Evolutionary conservation across 2,329 filamentous ascomycete species (phyloP), one percentile per base, ranked within the genome.

Genomic region (Botryotinia narcissicola): DNA sequence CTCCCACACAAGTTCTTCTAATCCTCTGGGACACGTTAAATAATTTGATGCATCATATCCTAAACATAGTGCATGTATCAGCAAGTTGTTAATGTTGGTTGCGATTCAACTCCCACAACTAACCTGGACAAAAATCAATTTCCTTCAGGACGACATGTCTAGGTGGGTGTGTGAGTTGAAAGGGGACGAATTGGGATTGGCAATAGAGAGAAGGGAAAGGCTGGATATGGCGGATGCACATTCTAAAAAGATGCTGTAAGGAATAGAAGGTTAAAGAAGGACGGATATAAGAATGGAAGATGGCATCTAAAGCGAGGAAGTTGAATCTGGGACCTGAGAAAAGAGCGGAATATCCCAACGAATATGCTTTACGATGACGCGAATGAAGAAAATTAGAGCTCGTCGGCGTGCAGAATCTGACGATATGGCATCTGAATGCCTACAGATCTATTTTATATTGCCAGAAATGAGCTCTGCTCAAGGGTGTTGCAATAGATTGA

Each of bases 201-300:
- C 64, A 68, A 20, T 42, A 25, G 8, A 2, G 22, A 9, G 64
- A 68, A 12, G 35, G 9, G n/a, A 68, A 68, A 16, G 64, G 46
- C 3, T 68, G 25, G 35, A 68, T 68, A 2, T 68, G 64, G 18
- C 64, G 64, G 25, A 68, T 68, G 64, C 64, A 68, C 64, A 68
- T 68, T 3, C 1, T n/a, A 7, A n/a, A 22, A 2, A 16, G 3
- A 57, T 57, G 0, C 4, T 18, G 18, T 6, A 1, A 42, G 5
- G 8, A 20, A 5, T 4, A 1, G 16, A n/a, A n/a, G 6, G n/a
- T 12, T 1, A 12, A 63, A 63, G 25, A 25, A 6, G n/a, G 4
- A 18, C 3, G 61, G 3, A 7, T 16, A 6, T 1, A 10, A n/a
- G 9, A 63, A 44, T 25, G 8, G 9, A 6, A 22, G 9, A 32